These are phyloP conservation scores for Athelia psychrophila DNA, from an alignment of 1,284 basidiomycete species.

Conservation along the genomic window DNA sequence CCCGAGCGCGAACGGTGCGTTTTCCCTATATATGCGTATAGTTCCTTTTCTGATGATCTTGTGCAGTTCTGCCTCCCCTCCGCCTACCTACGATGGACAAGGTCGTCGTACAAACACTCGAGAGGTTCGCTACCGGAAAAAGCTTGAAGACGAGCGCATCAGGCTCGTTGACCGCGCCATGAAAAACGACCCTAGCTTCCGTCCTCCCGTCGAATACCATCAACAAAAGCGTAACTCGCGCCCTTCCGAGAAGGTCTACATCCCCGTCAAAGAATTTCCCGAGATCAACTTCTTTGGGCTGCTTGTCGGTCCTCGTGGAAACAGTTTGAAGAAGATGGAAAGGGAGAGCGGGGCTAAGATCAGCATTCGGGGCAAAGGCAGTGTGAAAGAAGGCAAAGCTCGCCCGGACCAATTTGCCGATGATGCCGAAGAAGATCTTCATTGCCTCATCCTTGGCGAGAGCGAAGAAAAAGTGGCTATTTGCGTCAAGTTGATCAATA, in stretches of 20 bases:
- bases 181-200: constrained; percentile 97
- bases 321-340: constrained; percentile 99
- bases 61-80: constrained; percentile 87
- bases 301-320: constrained; percentile 96
- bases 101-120: constrained; percentile 98
- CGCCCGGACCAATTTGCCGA: constrained; percentile 90
- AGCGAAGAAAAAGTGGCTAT: constrained; percentile 87
- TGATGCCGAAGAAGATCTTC: constrained; percentile 98
- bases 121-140: constrained; percentile 96
- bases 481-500: constrained; percentile 96
- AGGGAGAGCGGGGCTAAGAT: constrained; percentile 98
- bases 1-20: constrained; percentile 88
- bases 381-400: constrained; percentile 98
- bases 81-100: constrained; percentile 95
- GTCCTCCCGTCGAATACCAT: constrained; percentile 93
- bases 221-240: constrained; percentile 90
- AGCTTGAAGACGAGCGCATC: constrained; percentile 96
- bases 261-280: constrained; percentile 99
- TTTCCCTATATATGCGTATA: constrained; percentile 1
- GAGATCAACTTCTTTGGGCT: constrained; percentile 99
- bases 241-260: constrained; percentile 97
- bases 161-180: constrained; percentile 92
- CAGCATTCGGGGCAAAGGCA: constrained; percentile 96
- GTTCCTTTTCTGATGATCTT: constrained; percentile 20
- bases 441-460: constrained; percentile 96